Base-by-base conservation (phyloP, 768 basidiomycete genomes). In the Lactarius trivialis region DNA sequence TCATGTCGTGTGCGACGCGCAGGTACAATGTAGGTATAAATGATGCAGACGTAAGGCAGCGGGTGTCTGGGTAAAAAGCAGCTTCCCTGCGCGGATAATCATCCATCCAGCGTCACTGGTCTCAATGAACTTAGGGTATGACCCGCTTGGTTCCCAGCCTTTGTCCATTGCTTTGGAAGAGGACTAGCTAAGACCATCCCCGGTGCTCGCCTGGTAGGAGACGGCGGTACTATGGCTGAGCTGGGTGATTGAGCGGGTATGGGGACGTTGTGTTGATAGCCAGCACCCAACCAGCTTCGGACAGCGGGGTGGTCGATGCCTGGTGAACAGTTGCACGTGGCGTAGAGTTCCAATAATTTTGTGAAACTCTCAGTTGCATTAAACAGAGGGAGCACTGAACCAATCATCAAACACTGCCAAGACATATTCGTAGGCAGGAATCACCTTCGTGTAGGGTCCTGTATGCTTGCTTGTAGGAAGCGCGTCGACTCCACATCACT, bases 401-500 rank as follows among this genome's bases (percentile, higher is more conserved):
- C 12, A 21, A 41, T 34, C 49, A 30, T 64, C 54, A 64, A 37
- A n/a, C 28, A 11, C 8, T 21, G 48, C 41, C 37, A 50, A 50
- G 49, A 36, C 33, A 54, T 30, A 19, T 21, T 15, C 12, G 30
- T 11, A 11, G 17, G 7, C 3, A 15, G n/a, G 36, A 55, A 26
- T 34, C 49, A 64, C 63, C 63, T 21, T 64, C 58, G 4, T 64
- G 63, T 30, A 64, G 37, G 30, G 37, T 36, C 32, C 26, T 51
- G 48, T 73, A 72, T 14, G 81, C 82, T 41, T 78, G 75, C 26
- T 73, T 70, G 3, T 74, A 70, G 19, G 77, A 73, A 45, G 78
- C 61, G 7, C 72, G 70, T 30, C 73, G 75, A 14, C 75, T 70
- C 26, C 63, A 63, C 82, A 85, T 85, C 34, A 84, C 84, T 84